Conservation (phyloP, 768 basidiomycete species). For the Mycena metata region DNA sequence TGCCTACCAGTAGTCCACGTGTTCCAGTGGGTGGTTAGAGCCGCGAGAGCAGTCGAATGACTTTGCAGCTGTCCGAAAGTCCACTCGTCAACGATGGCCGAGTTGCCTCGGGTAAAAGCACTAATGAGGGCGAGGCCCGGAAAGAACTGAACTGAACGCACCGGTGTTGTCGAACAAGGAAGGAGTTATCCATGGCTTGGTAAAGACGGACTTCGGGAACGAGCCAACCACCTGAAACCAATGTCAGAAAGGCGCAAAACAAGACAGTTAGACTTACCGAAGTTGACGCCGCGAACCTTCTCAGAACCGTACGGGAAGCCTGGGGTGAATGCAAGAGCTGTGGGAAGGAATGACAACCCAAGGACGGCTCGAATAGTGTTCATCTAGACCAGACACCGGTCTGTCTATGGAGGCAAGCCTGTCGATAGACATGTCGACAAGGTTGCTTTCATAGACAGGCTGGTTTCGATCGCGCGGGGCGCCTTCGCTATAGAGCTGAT, state of each 20-base stretch:
- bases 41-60: conserved; percentile 59
- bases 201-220: conserved; percentile 56
- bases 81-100: conserved; percentile 79
- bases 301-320: conserved; percentile 81
- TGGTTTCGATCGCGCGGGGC: no score
- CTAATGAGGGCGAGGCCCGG: not conserved
- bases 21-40: conserved; percentile 79
- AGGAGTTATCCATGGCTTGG: conserved; percentile 82
- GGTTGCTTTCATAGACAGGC: no score
- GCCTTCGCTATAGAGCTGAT: no score
- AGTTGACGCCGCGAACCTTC: conserved; percentile 87
- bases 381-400: no score
- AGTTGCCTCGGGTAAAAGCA: conserved; percentile 46
- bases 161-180: conserved; percentile 80
- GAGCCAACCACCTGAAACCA: conserved; percentile 63
- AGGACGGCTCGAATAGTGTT: conserved; percentile 42
- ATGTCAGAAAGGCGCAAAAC: no score
- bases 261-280: no score
- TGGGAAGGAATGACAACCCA: conserved; percentile 47
- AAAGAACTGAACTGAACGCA: not conserved
- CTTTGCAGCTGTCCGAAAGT: conserved; percentile 79
- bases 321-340: conserved; percentile 56
- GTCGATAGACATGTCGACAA: no score
- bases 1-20: conserved; percentile 75
- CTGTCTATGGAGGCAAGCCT: no score